Evolutionary conservation across 2,329 filamentous ascomycete genomes (phyloP).

Genomic region (Beauveria medogensis): DNA sequence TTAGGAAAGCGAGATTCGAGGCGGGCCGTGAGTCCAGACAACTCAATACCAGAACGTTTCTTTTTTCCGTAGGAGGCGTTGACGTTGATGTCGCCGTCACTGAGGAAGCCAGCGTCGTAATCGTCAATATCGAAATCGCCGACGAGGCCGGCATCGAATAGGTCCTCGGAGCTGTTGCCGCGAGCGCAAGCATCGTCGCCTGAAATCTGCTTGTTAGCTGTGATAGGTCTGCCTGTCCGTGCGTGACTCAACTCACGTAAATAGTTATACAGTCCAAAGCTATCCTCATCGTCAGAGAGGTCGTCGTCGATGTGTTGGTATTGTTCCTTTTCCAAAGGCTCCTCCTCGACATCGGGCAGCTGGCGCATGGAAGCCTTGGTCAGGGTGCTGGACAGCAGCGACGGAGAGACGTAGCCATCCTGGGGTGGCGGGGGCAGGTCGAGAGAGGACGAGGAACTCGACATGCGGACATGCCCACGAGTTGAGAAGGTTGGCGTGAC

Average conservation of each 20-base stretch:
- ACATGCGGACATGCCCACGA: constrained; percentile 54
- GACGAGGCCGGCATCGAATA: constrained; percentile 29
- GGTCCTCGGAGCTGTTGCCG: constrained; percentile 35
- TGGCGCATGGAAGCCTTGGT: constrained; percentile 53
- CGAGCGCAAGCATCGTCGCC: constrained; percentile 57
- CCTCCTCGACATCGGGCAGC: constrained; percentile 78
- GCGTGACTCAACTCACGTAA: constrained; percentile 54
- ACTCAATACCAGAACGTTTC: constrained; percentile 50
- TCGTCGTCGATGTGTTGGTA: constrained; percentile 43
- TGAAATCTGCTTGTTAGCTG: constrained; percentile 25
- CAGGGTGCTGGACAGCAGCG: constrained; percentile 8
- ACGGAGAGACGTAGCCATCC: constrained; percentile 46
- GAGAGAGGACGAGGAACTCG: constrained; percentile 73
- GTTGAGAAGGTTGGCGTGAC: constrained; percentile 63
- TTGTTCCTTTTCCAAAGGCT: constrained; percentile 63
- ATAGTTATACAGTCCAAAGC: constrained; percentile 53
- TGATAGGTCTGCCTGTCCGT: constrained; percentile 13
- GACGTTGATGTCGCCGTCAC: constrained; percentile 49
- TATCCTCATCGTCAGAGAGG: constrained; percentile 17
- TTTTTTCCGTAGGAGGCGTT: constrained; percentile 38
- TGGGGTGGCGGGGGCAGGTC: constrained; percentile 45
- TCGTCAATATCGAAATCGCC: constrained; percentile 40
- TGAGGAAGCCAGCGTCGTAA: constrained; percentile 60
- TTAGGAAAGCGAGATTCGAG: constrained; percentile 54
- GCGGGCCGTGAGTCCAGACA: constrained; percentile 55